Evolutionary conservation across 2,329 filamentous ascomycete species (phyloP), one percentile per base, ranked within the genome.

Genomic region (Botrytis galanthina): DNA sequence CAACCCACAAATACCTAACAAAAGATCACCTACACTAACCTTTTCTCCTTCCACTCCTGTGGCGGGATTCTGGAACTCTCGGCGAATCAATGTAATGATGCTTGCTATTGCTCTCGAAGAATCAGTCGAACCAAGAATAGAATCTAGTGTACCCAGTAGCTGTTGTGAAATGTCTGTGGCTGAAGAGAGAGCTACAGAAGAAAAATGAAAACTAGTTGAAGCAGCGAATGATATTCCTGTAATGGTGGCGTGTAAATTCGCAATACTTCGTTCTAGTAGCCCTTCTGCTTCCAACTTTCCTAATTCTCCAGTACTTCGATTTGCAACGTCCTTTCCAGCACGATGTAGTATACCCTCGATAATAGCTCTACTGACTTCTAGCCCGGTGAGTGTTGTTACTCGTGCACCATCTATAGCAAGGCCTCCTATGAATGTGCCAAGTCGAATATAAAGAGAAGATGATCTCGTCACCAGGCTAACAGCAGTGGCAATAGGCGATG

Each of bases 71-170:
- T 87, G 86, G 74, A 92, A 90, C 80, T 92, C 90, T 73, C 89
- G 85, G 44, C 88, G 86, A 64, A 92, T 86, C 46, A 92, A 82
- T 1, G 87, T 87, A 76, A 92, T 86, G 78, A 92, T 91, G 79
- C 89, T 90, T 3, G 89, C 88, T 74, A 92, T 90, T 18, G 90
- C 90, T 59, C 89, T 83, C 2, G 90, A 91, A 3, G 89, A 91
- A 79, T 92, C 90, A n/a, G 90, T 92, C 3, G 88, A 90, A 22
- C 90, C 90, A 42, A 92, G 87, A 57, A 91, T 86, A 75, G 89
- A 87, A 78, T 92, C 90, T 35, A 92, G 82, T 0, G 87, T 86
- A 4, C 86, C 86, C 14, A 92, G 82, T 0, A 90, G 81, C 46
- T 90, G 82, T 74, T 90, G 88, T 0, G 88, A 88, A 9, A 88